Conservation (phyloP, 1,284 basidiomycete genomes). For the Irpex sp. region DNA sequence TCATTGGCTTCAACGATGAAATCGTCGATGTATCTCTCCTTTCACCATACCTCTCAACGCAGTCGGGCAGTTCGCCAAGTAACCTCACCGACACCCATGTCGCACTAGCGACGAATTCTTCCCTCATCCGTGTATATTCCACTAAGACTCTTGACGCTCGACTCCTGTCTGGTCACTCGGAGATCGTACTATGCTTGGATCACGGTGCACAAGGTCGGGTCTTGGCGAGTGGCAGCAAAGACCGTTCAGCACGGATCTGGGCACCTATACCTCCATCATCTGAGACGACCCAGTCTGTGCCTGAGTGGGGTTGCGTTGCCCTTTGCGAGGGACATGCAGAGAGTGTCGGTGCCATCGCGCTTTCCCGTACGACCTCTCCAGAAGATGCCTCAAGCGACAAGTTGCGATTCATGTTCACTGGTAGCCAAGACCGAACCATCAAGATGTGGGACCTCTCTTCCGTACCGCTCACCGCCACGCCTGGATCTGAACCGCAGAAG, state of each 20-base stretch:
- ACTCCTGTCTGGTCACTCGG: conserved; percentile 82
- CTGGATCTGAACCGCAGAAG: conserved; percentile 30
- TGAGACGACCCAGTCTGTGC: conserved; percentile 21
- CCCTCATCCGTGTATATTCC: conserved; percentile 85
- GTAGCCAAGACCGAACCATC: conserved; percentile 94
- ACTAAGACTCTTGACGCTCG: conserved; percentile 70
- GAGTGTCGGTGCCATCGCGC: conserved; percentile 86
- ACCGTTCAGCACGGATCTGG: conserved; percentile 88
- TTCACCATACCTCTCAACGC: conserved; percentile 33
- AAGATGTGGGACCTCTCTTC: conserved; percentile 93
- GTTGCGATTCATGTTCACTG: conserved; percentile 79
- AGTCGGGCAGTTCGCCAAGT: conserved; percentile 7
- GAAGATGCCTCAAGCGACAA: conserved; percentile 17
- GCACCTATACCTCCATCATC: conserved; percentile 32
- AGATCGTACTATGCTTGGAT: conserved; percentile 88
- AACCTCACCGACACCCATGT: conserved; percentile 58
- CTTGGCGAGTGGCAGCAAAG: conserved; percentile 90
- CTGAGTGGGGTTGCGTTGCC: conserved; percentile 78
- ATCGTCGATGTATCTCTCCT: conserved; percentile 88
- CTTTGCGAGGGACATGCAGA: conserved; percentile 93
- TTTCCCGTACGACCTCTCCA: conserved; percentile 49
- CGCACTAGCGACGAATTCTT: conserved; percentile 94
- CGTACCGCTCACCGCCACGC: conserved; percentile 29
- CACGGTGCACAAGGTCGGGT: conserved; percentile 60
- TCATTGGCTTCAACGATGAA: conserved; percentile 98